phyloP scores from a whole-genome alignment of 306 rosid genomes.

The Rosa persica region DNA sequence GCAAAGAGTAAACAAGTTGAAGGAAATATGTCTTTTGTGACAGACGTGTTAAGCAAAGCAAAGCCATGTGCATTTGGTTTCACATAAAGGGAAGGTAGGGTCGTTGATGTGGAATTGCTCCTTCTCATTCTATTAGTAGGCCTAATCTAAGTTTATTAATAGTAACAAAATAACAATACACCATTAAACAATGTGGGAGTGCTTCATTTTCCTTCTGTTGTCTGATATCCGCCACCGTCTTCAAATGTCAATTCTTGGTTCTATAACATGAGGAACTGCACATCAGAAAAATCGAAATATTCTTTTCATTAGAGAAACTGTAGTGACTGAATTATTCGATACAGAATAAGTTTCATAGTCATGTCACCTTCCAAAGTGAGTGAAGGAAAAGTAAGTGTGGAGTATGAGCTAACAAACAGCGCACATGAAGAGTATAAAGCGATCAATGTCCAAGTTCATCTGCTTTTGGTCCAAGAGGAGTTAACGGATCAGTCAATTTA shows the following conservation, averaged over 20 bases:
- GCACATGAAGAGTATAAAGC: not conserved
- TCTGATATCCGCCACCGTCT: conserved; percentile 1
- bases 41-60: conserved; percentile 10
- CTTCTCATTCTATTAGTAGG: not conserved
- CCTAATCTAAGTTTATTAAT: not conserved
- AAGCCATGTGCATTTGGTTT: conserved; percentile 37
- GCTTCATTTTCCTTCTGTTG: conserved; percentile 4
- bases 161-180: not conserved
- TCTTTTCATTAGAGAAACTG: not conserved
- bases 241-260: conserved; percentile 3
- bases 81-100: conserved; percentile 27
- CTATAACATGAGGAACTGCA: conserved; percentile 3
- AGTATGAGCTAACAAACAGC: not conserved
- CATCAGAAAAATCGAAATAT: not conserved
- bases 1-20: conserved; percentile 4
- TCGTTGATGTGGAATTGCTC: conserved; percentile 4
- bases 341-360: not conserved
- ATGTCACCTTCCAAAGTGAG: not conserved
- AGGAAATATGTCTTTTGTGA: conserved; percentile 7
- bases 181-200: not conserved
- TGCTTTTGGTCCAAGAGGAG: not conserved
- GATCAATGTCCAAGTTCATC: not conserved
- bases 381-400: not conserved
- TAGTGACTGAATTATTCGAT: not conserved
- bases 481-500: not conserved